Percentiles rank a stretch among this genome's conserved stretches.
phyloP scores from a whole-genome alignment of 2,329 filamentous ascomycete genomes.

The Stachybotrys chartarum region DNA sequence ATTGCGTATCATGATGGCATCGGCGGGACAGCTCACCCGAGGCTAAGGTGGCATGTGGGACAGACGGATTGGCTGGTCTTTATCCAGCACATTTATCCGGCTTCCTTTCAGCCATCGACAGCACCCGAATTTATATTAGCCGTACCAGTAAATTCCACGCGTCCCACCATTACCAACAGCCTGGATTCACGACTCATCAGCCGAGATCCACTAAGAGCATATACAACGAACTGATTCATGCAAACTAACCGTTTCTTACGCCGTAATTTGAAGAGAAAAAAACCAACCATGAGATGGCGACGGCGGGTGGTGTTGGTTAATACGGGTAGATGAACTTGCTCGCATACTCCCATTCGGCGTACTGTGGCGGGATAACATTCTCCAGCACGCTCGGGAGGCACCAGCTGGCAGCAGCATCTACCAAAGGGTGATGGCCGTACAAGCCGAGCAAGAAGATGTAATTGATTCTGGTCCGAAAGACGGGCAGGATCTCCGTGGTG shows the following conservation, averaged over 20 bases:
- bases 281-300: too few species aligned
- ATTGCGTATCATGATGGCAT: not conserved
- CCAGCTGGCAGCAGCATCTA: not conserved
- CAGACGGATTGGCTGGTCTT: not conserved
- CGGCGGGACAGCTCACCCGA: not conserved
- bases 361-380: not conserved
- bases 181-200: not conserved
- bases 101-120: not conserved
- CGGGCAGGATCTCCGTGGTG: not conserved
- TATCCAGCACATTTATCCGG: not conserved
- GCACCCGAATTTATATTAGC: not conserved
- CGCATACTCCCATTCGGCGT: not conserved
- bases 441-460: not conserved
- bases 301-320: not conserved
- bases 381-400: not conserved
- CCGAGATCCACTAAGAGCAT: not conserved
- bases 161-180: not conserved
- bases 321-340: not conserved
- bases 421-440: not conserved
- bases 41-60: not conserved
- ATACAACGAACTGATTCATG: too few species aligned
- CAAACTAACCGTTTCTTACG: too few species aligned
- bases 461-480: not conserved
- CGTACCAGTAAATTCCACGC: not conserved
- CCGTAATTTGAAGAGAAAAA: too few species aligned